These are phyloP conservation scores for Exophiala bonariae DNA, from an alignment of 2,329 filamentous ascomycete species.

Conservation along the genomic window DNA sequence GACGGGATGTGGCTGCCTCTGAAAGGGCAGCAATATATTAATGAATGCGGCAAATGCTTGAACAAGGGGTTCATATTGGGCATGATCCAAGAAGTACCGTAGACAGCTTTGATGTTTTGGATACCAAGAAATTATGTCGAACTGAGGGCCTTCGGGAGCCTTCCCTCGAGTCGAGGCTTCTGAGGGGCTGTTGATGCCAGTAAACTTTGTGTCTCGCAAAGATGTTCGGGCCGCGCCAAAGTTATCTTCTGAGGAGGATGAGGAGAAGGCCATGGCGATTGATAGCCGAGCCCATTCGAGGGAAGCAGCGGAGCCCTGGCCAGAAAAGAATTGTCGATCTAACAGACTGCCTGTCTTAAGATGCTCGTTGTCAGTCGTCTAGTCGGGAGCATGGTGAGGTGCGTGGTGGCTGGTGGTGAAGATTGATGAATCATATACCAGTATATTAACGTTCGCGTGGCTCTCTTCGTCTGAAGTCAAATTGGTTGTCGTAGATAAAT, in stretches of 20 bases:
- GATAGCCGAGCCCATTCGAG: too few species aligned
- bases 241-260: slow-evolving; percentile 25
- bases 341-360: too few species aligned
- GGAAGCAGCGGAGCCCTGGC: too few species aligned
- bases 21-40: slow-evolving; percentile 88
- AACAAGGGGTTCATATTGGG: slow-evolving; percentile 77
- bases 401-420: too few species aligned
- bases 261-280: slow-evolving; percentile 24
- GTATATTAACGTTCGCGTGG: too few species aligned
- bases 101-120: slow-evolving; percentile 87
- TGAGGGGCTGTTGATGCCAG: slow-evolving; percentile 19
- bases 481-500: too few species aligned
- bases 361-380: too few species aligned
- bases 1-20: slow-evolving; percentile 59
- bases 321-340: too few species aligned
- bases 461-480: too few species aligned
- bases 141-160: slow-evolving; percentile 46
- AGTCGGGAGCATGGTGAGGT: too few species aligned
- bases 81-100: slow-evolving; percentile 86
- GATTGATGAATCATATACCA: too few species aligned
- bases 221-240: slow-evolving; percentile 14
- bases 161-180: slow-evolving; percentile 13
- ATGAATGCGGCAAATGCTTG: slow-evolving; percentile 87
- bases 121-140: slow-evolving; percentile 83
- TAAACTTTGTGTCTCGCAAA: slow-evolving; percentile 18